These are phyloP conservation scores for Fusarium subtropicale DNA, from an alignment of 2,329 filamentous ascomycete genomes.

Conservation along the genomic window DNA sequence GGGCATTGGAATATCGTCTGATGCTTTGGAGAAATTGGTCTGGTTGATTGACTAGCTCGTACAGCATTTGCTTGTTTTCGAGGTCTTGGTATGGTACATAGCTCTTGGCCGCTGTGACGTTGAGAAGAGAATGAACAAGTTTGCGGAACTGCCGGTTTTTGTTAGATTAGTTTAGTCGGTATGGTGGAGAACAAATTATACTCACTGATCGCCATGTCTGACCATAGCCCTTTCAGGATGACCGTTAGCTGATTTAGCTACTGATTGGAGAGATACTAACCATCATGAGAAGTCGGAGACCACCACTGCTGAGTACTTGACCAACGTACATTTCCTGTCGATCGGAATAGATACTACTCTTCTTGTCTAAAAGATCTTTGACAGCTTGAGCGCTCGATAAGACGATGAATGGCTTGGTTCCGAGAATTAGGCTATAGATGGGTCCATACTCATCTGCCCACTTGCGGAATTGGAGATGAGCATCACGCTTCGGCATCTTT, in stretches of 20 bases:
- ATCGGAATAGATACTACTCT: constrained; percentile 4
- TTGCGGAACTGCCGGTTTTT: not conserved
- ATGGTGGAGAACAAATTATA: rapidly evolving
- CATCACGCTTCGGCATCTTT: constrained; percentile 12
- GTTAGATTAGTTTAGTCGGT: too few relatives aligned
- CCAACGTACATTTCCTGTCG: constrained; percentile 15
- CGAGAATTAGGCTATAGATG: constrained; percentile 5
- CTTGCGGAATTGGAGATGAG: constrained; percentile 3
- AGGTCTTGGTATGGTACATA: constrained; percentile 6
- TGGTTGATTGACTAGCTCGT: not conserved
- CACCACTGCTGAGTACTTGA: not conserved
- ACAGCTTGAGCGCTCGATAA: constrained; percentile 8
- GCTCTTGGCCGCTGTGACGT: constrained; percentile 4
- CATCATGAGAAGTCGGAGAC: constrained; percentile 4
- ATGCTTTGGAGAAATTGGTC: constrained; percentile 2
- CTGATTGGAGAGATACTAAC: not conserved
- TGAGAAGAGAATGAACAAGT: constrained; percentile 6
- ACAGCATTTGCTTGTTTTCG: constrained; percentile 13
- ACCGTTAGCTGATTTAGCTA: not conserved
- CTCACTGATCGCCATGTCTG: constrained; percentile 9
- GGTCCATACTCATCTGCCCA: constrained; percentile 15
- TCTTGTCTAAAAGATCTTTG: constrained; percentile 7
- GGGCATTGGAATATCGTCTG: constrained; percentile 3
- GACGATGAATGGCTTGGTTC: constrained; percentile 9
- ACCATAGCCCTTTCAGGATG: not conserved